These are phyloP conservation scores for Phallus indusiatus DNA, from an alignment of 768 basidiomycete species.

Conservation along the genomic window DNA sequence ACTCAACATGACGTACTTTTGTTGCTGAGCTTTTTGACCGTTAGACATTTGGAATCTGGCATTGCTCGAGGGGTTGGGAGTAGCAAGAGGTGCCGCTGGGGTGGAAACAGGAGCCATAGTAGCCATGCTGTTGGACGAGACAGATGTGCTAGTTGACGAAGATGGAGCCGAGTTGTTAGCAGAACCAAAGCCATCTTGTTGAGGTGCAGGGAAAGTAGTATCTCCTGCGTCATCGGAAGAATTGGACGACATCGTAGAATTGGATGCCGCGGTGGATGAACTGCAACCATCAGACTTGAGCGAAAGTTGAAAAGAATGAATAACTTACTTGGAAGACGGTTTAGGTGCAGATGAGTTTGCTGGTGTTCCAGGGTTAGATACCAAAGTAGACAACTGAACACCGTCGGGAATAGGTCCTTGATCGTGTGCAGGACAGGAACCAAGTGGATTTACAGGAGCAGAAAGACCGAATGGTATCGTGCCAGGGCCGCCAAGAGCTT, in stretches of 20 bases:
- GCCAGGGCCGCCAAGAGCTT: conserved; percentile 32
- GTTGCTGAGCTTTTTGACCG: conserved; percentile 23
- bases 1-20: neutral
- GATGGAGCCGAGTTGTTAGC: neutral
- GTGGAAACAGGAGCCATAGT: neutral
- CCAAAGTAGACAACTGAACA: conserved; percentile 29
- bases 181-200: neutral
- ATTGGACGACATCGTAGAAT: conserved; percentile 10
- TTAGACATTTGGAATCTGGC: conserved; percentile 17
- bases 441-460: conserved; percentile 32
- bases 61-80: neutral
- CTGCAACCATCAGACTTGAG: neutral
- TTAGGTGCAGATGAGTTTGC: neutral
- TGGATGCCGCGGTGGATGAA: conserved; percentile 11
- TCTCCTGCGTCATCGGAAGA: neutral
- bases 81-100: neutral
- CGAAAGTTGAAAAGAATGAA: neutral
- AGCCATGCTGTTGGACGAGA: neutral
- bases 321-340: neutral
- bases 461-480: conserved; percentile 45
- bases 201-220: neutral
- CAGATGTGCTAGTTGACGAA: neutral
- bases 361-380: conserved; percentile 25
- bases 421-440: conserved; percentile 42
- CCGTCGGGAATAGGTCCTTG: conserved; percentile 42